These are phyloP conservation scores for Trichoderma pleuroti DNA, from an alignment of 2,329 filamentous ascomycete genomes.

Conservation along the genomic window DNA sequence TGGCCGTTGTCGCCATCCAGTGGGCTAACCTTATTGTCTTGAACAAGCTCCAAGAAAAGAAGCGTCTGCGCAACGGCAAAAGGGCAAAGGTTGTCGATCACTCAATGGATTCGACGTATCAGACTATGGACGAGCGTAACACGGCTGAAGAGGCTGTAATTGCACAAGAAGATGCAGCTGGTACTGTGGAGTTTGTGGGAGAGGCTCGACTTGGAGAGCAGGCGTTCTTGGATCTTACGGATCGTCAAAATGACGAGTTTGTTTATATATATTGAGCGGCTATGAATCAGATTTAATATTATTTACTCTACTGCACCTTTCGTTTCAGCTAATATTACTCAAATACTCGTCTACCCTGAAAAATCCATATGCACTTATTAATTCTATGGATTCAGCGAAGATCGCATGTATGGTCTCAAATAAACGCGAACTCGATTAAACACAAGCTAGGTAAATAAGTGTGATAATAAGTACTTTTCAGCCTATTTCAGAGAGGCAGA, in stretches of 20 bases:
- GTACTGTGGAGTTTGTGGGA: not conserved
- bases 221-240: conserved; percentile 58
- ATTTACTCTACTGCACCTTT: not conserved
- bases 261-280: conserved; percentile 53
- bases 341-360: not conserved
- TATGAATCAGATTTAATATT: not conserved
- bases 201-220: conserved; percentile 46
- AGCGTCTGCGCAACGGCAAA: conserved; percentile 58
- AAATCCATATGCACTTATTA: not conserved
- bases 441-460: no score
- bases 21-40: conserved; percentile 51
- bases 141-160: not conserved
- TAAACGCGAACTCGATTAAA: not conserved
- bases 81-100: conserved; percentile 47
- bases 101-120: not conserved
- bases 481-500: not conserved
- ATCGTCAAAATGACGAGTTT: conserved; percentile 65
- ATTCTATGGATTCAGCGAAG: not conserved
- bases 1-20: conserved; percentile 51
- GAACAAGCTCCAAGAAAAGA: conserved; percentile 54
- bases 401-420: not conserved
- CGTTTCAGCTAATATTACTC: not conserved
- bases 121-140: not conserved
- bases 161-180: not conserved
- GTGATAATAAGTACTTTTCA: not conserved